Percentiles rank a stretch among this genome's conserved stretches.
phyloP scores from a whole-genome alignment of 2,329 filamentous ascomycete genomes.

The Trichothecium roseum region DNA sequence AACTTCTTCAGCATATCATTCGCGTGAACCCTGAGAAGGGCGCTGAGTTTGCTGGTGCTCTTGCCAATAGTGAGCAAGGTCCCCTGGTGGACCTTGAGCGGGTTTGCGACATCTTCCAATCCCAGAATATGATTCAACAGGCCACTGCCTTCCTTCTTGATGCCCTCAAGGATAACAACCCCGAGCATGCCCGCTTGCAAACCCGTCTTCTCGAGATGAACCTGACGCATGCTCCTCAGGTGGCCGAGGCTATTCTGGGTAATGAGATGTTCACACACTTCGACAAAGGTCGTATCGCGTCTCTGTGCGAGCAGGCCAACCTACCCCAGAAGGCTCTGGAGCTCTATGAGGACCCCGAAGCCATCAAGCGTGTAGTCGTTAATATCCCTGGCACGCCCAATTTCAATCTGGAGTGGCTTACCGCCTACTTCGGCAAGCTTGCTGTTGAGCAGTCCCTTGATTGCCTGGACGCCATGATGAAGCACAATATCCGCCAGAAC shows the following conservation, averaged over 20 bases:
- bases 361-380: conserved; percentile 82
- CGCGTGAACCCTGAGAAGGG: conserved; percentile 88
- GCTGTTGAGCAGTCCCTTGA: conserved; percentile 93
- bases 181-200: conserved; percentile 87
- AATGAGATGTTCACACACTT: conserved; percentile 99
- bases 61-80: conserved; percentile 81
- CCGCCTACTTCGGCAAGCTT: conserved; percentile 85
- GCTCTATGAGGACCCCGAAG: conserved; percentile 82
- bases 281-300: conserved; percentile 79
- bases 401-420: conserved; percentile 83
- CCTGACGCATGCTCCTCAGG: conserved; percentile 87
- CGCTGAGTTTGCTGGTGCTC: conserved; percentile 83
- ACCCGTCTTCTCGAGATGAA: conserved; percentile 98
- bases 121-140: conserved; percentile 94
- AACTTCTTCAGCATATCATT: conserved; percentile 84
- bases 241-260: conserved; percentile 92
- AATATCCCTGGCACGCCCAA: conserved; percentile 75
- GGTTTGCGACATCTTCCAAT: conserved; percentile 95
- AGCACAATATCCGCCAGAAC: conserved; percentile 93
- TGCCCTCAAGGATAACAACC: conserved; percentile 86
- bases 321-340: conserved; percentile 81
- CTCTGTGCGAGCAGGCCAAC: conserved; percentile 87
- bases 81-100: conserved; percentile 86
- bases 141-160: conserved; percentile 97
- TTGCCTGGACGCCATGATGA: conserved; percentile 92